A percentile compares a stretch with the other conserved stretches of the same genome.
Conservation (phyloP, 805 yeast species). For the Lachancea lanzarotensis region DNA sequence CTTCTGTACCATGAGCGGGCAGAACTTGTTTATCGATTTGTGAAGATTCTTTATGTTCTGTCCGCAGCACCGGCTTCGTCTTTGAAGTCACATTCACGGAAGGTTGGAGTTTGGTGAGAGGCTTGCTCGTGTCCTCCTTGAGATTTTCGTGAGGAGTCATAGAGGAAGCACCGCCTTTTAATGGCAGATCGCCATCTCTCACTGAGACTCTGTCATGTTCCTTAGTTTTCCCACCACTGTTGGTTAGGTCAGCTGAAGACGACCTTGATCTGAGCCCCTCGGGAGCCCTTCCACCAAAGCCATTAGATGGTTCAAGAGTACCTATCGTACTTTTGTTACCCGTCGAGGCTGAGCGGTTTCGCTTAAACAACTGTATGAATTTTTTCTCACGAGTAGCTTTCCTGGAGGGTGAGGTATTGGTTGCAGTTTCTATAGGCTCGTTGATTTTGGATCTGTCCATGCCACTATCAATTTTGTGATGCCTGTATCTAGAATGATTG, state of each 20-base stretch:
- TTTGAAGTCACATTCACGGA: conserved; percentile 12
- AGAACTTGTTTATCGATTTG: not conserved
- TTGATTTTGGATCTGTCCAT: not conserved
- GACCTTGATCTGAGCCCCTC: conserved; percentile 8
- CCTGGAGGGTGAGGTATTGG: conserved; percentile 2
- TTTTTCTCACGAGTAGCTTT: conserved; percentile 21
- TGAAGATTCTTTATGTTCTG: not conserved
- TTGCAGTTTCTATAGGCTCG: not conserved
- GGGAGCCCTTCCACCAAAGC: conserved; percentile 8
- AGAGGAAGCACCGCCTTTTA: not conserved
- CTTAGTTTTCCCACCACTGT: conserved; percentile 1
- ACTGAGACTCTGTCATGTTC: conserved; percentile 3
- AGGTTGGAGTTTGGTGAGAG: conserved; percentile 10
- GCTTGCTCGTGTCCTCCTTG: not conserved
- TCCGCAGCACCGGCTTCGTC: not conserved
- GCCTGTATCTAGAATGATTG: conserved; percentile 11
- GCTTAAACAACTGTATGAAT: conserved; percentile 22
- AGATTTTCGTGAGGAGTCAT: not conserved
- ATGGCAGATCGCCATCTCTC: not conserved
- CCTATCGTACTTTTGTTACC: conserved; percentile 3
- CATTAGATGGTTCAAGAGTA: conserved; percentile 7
- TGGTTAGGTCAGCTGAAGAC: conserved; percentile 11
- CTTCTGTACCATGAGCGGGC: not conserved
- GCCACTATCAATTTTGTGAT: not conserved
- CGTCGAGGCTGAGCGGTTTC: conserved; percentile 9